Base-by-base conservation (phyloP, 306 rosid species). In the Sophora flavescens region DNA sequence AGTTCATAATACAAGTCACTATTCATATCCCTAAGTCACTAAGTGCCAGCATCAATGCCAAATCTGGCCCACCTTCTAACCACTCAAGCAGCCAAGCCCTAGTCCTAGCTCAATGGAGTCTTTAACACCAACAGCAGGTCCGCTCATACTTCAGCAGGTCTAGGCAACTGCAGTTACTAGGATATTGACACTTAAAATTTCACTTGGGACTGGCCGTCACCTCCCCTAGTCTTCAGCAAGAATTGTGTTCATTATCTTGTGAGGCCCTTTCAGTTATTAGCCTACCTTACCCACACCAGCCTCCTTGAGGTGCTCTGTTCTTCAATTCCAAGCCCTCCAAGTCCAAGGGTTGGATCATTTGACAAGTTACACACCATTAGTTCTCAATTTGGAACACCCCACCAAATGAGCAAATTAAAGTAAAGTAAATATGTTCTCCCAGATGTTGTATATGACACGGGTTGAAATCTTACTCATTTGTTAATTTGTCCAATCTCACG, bases 401-500 rank as follows among this genome's bases (percentile, higher is more conserved):
- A 3, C 13, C 15, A 64, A 48, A 74, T 4, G 2, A 33, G 39
- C 50, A 50, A 68, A 56, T 38, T 53, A 59, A 72, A 66, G 68
- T 16, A 54, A 72, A 45, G 73, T 44, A 68, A 35, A 48, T 39
- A 57, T 61, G 28, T 63, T 41, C 1, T 45, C 8, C 47, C 11
- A 38, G 58, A 83, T 58, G 63, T 67, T 64, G 42, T 22, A 41
- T 15, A 66, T 17, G 57, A 28, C 17, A 56, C 33, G 70, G 51
- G 74, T 70, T 71, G 81, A 78, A 78, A 70, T 35, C 72, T 89
- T 88, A 92, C 97, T 92, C 68, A 54, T 81, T 56, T 28, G 95
- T 90, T 76, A 85, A 69, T 69, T 95, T 92, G 81, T 95, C 98
- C 85, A 95, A 80, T 84, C 97, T 92, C 76, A 92, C 93, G 15